Conservation (phyloP, 371 early-diverging fungal genomes). For the Mucor circinelloides region DNA sequence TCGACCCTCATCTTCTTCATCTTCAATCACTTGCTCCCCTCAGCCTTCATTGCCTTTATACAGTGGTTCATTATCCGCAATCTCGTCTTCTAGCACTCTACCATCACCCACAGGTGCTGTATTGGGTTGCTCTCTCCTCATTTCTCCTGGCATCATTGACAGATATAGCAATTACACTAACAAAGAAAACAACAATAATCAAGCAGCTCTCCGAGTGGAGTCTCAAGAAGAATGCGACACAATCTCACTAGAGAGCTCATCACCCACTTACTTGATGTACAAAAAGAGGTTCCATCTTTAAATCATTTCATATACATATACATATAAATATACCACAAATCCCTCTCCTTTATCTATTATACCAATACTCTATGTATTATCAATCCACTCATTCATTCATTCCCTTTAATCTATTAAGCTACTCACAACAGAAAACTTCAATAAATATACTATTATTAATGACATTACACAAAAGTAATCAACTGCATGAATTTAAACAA, state of each 20-base stretch:
- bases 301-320: background rate
- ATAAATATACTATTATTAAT: background rate
- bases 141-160: slow-evolving; percentile 13
- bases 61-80: background rate
- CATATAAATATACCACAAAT: background rate
- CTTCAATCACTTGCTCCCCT: background rate
- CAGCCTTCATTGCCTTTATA: background rate
- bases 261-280: slow-evolving; percentile 30
- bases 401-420: background rate
- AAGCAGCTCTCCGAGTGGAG: background rate
- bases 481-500: background rate
- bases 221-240: background rate
- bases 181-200: background rate
- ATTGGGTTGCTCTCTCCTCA: slow-evolving; percentile 9
- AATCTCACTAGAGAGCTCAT: slow-evolving; percentile 7
- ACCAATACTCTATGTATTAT: background rate
- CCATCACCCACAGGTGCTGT: slow-evolving; percentile 25
- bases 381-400: background rate
- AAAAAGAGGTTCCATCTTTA: slow-evolving; percentile 23
- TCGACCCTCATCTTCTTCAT: background rate
- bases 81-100: background rate
- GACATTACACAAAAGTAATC: background rate
- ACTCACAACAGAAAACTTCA: background rate
- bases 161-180: slow-evolving; percentile 3
- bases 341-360: background rate